A percentile compares a stretch with the other conserved stretches of the same genome.
These are phyloP conservation scores for Penicillium roqueforti DNA, from an alignment of 495 filamentous ascomycete genomes.

Conservation along the genomic window DNA sequence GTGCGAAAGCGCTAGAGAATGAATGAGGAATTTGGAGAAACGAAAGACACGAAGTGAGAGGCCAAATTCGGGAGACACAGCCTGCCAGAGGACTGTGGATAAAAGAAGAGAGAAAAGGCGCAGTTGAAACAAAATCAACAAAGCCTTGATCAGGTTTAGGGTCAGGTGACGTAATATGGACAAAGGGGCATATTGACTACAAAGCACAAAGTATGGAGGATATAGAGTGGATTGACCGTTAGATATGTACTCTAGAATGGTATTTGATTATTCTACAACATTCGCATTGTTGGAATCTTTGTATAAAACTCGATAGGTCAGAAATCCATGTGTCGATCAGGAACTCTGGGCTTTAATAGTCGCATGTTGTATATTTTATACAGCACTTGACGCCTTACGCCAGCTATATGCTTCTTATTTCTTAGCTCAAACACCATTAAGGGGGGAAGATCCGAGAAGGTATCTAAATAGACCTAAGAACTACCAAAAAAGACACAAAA, in stretches of 20 bases:
- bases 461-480: background rate
- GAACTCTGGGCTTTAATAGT: background rate
- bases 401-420: background rate
- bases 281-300: background rate
- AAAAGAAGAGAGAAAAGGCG: conserved; percentile 19
- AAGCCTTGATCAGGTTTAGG: conserved; percentile 19
- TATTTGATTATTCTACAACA: background rate
- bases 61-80: conserved; percentile 10
- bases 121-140: conserved; percentile 33
- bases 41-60: conserved; percentile 5
- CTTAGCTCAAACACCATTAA: background rate
- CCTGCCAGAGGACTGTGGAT: conserved; percentile 30
- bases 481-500: background rate
- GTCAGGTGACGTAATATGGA: conserved; percentile 27
- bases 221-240: background rate
- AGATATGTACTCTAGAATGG: background rate
- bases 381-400: too few relatives aligned
- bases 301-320: conserved; percentile 1
- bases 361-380: background rate
- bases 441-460: background rate
- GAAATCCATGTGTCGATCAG: conserved; percentile 12
- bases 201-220: background rate
- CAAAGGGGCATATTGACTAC: background rate
- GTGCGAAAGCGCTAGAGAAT: conserved; percentile 1
- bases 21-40: conserved; percentile 11